Conservation (phyloP, 2,329 filamentous ascomycete genomes). For the Ascochyta rabiei region DNA sequence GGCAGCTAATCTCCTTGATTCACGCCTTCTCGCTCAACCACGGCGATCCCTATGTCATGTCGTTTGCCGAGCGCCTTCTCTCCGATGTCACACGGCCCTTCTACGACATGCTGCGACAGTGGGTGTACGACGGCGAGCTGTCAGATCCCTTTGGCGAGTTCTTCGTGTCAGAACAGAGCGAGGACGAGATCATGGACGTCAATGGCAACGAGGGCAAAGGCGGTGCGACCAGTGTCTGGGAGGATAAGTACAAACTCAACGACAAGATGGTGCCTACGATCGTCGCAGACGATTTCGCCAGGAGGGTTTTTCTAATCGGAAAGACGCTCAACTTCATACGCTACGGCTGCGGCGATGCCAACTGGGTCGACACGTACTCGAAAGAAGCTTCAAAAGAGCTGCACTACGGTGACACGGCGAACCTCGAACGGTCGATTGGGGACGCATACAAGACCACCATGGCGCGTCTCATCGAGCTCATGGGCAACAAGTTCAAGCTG, state of each 20-base stretch:
- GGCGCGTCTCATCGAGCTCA: constrained; percentile 89
- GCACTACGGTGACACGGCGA: constrained; percentile 89
- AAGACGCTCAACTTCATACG: constrained; percentile 98
- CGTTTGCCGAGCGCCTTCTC: constrained; percentile 88
- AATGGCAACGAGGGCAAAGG: constrained; percentile 51
- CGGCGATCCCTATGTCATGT: constrained; percentile 91
- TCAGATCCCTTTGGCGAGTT: constrained; percentile 97
- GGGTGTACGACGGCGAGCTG: constrained; percentile 98
- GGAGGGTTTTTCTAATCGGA: constrained; percentile 95
- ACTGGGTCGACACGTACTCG: constrained; percentile 95
- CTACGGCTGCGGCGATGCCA: constrained; percentile 89
- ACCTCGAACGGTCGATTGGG: constrained; percentile 89
- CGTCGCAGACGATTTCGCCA: constrained; percentile 89
- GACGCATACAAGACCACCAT: constrained; percentile 98
- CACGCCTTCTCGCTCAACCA: constrained; percentile 93
- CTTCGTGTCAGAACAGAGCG: constrained; percentile 85
- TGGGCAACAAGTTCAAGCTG: constrained; percentile 93
- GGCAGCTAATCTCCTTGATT: constrained; percentile 90
- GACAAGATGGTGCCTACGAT: constrained; percentile 90
- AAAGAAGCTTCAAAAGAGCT: constrained; percentile 91
- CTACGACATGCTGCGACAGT: constrained; percentile 92
- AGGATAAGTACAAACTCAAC: constrained; percentile 92
- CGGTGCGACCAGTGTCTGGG: constrained; percentile 90
- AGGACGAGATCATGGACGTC: constrained; percentile 52
- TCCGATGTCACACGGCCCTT: constrained; percentile 89